Conservation (phyloP, 129 eudicot species). For the Glebionis coronaria region DNA sequence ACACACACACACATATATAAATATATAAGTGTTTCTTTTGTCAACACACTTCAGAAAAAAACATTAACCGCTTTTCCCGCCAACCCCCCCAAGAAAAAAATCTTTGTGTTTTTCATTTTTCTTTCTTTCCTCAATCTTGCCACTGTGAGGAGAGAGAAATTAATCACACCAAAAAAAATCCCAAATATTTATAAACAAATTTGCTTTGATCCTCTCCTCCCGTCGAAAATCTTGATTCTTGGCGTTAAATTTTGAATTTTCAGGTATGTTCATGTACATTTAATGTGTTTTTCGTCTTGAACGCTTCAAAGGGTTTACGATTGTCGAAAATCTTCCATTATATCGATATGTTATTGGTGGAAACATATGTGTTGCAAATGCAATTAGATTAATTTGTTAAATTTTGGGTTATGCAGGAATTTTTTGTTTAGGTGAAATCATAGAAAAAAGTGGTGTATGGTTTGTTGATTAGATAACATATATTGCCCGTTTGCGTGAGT, state of each 20-base stretch:
- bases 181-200: neutral
- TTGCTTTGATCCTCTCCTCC: neutral
- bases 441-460: constrained; percentile 16
- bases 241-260: neutral
- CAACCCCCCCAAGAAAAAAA: constrained; percentile 32
- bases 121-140: constrained; percentile 28
- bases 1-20: too few species aligned
- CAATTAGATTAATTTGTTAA: neutral
- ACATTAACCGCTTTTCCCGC: constrained; percentile 49
- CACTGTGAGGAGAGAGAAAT: constrained; percentile 28
- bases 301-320: constrained; percentile 23
- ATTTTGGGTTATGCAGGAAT: constrained; percentile 19
- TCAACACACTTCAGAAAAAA: constrained; percentile 21
- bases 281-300: constrained; percentile 9
- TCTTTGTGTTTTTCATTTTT: constrained; percentile 16
- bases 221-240: constrained; percentile 10
- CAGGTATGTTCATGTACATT: constrained; percentile 25
- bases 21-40: constrained; percentile 13
- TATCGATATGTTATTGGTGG: too few species aligned
- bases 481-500: constrained; percentile 21
- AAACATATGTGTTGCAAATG: neutral
- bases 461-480: constrained; percentile 20
- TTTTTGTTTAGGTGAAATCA: constrained; percentile 7
- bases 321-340: too few species aligned
- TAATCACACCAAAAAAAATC: too few species aligned